Conservation (phyloP, 2,329 filamentous ascomycete species). For the Sporothrix globosa region DNA sequence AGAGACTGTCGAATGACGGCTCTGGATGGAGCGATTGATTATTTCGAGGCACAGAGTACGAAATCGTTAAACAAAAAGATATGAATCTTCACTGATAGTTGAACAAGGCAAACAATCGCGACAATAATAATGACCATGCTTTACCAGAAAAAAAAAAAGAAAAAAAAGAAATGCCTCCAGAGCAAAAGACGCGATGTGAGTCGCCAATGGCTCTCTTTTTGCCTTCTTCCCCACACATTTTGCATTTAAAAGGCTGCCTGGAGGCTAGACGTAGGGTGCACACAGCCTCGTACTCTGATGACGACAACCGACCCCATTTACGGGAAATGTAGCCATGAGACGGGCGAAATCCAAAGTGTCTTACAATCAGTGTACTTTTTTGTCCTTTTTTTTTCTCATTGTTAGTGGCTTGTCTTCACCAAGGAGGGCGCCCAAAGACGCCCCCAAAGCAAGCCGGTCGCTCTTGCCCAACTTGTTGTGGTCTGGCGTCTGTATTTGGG, state of each 20-base stretch:
- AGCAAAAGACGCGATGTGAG: not conserved
- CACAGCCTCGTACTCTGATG: conserved; percentile 31
- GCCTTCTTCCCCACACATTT: not conserved
- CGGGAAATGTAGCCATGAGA: not conserved
- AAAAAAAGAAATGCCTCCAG: not conserved
- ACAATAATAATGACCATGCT: not conserved
- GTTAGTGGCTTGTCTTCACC: no score
- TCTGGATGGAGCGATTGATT: no score
- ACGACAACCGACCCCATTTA: conserved; percentile 27
- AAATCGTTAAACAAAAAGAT: no score
- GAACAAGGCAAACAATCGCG: no score
- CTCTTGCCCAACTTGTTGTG: not conserved
- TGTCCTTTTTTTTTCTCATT: no score
- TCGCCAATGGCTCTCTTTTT: conserved; percentile 11
- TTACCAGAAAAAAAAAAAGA: not conserved
- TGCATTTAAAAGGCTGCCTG: conserved; percentile 26
- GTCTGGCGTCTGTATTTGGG: not conserved
- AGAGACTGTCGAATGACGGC: no score
- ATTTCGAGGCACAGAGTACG: no score
- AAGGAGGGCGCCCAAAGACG: conserved; percentile 4
- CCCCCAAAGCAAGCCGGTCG: not conserved
- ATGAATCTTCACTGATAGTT: no score
- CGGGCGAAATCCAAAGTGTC: not conserved
- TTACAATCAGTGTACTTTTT: not conserved
- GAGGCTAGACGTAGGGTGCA: conserved; percentile 9